phyloP scores from a whole-genome alignment of 2,329 filamentous ascomycete species.

The Zasmidium angulare region DNA sequence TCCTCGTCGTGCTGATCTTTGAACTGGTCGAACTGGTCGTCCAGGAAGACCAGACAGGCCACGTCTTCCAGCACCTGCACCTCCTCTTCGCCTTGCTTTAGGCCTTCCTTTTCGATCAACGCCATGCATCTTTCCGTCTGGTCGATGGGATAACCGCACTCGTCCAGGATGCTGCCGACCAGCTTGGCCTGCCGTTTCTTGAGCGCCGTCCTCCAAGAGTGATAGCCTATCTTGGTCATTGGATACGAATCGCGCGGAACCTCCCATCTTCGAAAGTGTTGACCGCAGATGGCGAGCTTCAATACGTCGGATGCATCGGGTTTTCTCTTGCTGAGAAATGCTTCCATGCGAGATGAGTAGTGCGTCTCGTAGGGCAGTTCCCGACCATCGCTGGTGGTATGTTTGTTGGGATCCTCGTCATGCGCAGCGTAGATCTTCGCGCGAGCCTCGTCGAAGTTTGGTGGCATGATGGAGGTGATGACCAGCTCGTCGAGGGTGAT shows the following conservation, averaged over 20 bases:
- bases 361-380: conserved; percentile 73
- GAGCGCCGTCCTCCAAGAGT: conserved; percentile 73
- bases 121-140: conserved; percentile 64
- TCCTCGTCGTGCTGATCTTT: conserved; percentile 71
- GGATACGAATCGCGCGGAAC: conserved; percentile 72
- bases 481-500: not conserved
- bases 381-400: conserved; percentile 45
- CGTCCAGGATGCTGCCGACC: conserved; percentile 53
- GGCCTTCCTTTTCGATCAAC: conserved; percentile 76
- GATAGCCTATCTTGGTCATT: conserved; percentile 72
- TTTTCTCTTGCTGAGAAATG: conserved; percentile 63
- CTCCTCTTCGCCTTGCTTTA: conserved; percentile 62
- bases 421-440: conserved; percentile 73
- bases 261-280: conserved; percentile 86
- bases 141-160: conserved; percentile 51
- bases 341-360: conserved; percentile 77
- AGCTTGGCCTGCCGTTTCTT: conserved; percentile 71
- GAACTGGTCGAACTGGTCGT: conserved; percentile 82
- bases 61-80: conserved; percentile 80
- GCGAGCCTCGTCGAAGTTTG: conserved; percentile 47
- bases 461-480: conserved; percentile 9
- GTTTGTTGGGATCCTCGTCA: conserved; percentile 63
- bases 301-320: conserved; percentile 66
- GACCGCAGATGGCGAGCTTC: conserved; percentile 74
- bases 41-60: conserved; percentile 82